Conservation (phyloP, 805 yeast species). For the Saccharomyces paradoxus region DNA sequence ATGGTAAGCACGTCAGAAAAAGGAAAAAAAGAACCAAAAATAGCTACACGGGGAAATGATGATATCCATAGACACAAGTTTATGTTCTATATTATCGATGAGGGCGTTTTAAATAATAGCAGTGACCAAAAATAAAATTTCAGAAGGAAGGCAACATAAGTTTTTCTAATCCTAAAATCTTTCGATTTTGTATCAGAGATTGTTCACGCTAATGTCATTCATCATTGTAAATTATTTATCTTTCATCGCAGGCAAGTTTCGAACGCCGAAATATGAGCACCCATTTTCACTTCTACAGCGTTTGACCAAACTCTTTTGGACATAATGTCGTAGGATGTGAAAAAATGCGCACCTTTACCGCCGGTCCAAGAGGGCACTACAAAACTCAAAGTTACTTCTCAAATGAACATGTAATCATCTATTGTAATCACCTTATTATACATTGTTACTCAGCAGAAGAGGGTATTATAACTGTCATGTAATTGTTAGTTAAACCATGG, state of each 20-base stretch:
- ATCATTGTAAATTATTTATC: constrained; percentile 19
- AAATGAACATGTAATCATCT: neutral
- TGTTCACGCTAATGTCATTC: constrained; percentile 35
- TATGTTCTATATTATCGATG: neutral
- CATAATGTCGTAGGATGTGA: neutral
- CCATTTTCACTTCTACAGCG: neutral
- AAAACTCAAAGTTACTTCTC: neutral
- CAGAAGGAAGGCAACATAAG: constrained; percentile 38
- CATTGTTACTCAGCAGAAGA: too few relatives aligned
- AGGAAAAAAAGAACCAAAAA: neutral
- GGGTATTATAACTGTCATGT: too few relatives aligned
- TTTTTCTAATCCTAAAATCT: constrained; percentile 29
- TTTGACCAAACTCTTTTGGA: neutral
- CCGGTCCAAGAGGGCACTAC: constrained; percentile 6
- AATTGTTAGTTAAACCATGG: too few relatives aligned
- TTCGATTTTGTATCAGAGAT: constrained; percentile 30
- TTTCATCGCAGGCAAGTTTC: neutral
- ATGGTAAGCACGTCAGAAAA: neutral
- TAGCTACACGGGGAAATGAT: neutral
- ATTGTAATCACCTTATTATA: too few relatives aligned
- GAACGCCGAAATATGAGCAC: neutral
- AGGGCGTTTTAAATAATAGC: neutral
- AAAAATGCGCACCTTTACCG: constrained; percentile 1
- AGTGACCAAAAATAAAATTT: constrained; percentile 8
- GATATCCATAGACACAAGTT: neutral